A percentile compares a stretch with the other conserved stretches of the same genome.
These are phyloP conservation scores for Saprolegnia parasitica DNA, from an alignment of 352 stramenopile genomes.

Conservation along the genomic window DNA sequence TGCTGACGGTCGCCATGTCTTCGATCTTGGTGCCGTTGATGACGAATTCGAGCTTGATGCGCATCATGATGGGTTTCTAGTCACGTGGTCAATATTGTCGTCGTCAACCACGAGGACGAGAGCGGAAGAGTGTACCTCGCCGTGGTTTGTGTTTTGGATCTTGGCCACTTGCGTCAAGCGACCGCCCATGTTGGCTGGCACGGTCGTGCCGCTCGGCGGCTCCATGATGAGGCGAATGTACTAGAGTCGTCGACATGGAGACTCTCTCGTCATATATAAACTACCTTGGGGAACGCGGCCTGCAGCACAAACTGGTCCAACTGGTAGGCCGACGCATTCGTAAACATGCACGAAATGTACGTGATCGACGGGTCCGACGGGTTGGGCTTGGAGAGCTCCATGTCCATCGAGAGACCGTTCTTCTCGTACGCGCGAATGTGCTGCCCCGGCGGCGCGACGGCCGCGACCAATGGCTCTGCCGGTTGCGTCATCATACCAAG, in stretches of 20 bases:
- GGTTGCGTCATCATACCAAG: conserved; percentile 30
- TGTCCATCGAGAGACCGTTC: conserved; percentile 90
- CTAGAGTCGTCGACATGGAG: conserved; percentile 33
- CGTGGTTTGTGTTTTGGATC: conserved; percentile 94
- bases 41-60: conserved; percentile 78
- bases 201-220: conserved; percentile 87
- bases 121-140: conserved; percentile 49
- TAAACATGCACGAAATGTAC: conserved; percentile 89
- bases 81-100: neutral
- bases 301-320: conserved; percentile 93
- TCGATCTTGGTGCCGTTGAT: conserved; percentile 81
- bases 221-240: conserved; percentile 98
- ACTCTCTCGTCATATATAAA: neutral
- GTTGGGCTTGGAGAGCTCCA: conserved; percentile 91
- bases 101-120: conserved; percentile 11
- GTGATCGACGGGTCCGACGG: conserved; percentile 89
- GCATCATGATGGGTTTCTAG: conserved; percentile 85
- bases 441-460: conserved; percentile 37
- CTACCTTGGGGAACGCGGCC: conserved; percentile 91
- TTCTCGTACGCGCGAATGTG: conserved; percentile 93
- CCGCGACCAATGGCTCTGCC: conserved; percentile 29
- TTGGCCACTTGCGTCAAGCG: conserved; percentile 93
- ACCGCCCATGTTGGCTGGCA: conserved; percentile 79
- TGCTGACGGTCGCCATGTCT: conserved; percentile 76
- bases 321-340: conserved; percentile 82